Conservation (phyloP, 108 stramenopile species). For the Skeletonema menzelii region DNA sequence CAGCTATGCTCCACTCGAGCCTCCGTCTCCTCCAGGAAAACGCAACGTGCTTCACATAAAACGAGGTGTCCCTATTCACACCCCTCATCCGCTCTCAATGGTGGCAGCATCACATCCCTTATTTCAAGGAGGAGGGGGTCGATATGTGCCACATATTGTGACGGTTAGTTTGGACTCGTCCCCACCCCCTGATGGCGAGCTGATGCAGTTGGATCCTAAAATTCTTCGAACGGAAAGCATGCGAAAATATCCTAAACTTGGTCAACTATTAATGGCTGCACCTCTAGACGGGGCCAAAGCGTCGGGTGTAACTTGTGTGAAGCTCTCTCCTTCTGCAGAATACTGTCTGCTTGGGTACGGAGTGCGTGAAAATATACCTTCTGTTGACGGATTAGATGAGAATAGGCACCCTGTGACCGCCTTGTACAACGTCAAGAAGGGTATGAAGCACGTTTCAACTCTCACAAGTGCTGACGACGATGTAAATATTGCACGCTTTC, state of each 20-base stretch:
- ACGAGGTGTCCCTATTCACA: constrained; percentile 31
- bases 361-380: constrained; percentile 67
- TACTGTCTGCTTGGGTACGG: constrained; percentile 94
- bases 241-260: constrained; percentile 63
- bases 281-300: constrained; percentile 80
- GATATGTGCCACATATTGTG: constrained; percentile 87
- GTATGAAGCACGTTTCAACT: constrained; percentile 78
- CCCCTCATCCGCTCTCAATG: constrained; percentile 66
- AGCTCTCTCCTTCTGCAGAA: constrained; percentile 89
- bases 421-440: constrained; percentile 70
- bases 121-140: constrained; percentile 50
- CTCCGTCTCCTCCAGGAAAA: constrained; percentile 50
- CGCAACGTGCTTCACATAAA: constrained; percentile 38
- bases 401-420: constrained; percentile 77
- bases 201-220: constrained; percentile 18
- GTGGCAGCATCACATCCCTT: constrained; percentile 48
- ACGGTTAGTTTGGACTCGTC: constrained; percentile 74
- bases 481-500: constrained; percentile 97
- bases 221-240: constrained; percentile 43
- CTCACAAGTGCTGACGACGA: constrained; percentile 87
- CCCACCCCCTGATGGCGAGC: constrained; percentile 27
- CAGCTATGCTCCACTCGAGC: constrained; percentile 26
- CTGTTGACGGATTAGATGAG: constrained; percentile 41
- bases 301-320: constrained; percentile 91
- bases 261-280: constrained; percentile 75